A percentile compares a stretch with the other conserved stretches of the same genome.
These are phyloP conservation scores for Arctostaphylos glauca DNA, from an alignment of 148 eudicot species.

Conservation along the genomic window DNA sequence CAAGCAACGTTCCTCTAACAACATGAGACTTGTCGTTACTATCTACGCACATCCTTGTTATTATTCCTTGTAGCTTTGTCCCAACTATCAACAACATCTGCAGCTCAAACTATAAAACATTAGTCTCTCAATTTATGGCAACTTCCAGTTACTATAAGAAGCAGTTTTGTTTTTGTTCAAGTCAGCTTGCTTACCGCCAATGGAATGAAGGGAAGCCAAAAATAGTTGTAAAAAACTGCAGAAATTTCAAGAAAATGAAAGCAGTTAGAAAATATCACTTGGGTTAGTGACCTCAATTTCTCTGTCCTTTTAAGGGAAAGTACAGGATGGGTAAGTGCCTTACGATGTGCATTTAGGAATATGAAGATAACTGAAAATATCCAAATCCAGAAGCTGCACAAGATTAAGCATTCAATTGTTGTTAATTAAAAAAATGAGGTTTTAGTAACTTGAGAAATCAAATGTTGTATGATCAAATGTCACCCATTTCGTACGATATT, in stretches of 20 bases:
- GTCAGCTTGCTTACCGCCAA: slow-evolving; percentile 28
- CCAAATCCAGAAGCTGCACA: slow-evolving; percentile 44
- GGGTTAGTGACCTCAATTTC: background rate
- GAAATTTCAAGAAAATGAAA: background rate
- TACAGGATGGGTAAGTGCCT: background rate
- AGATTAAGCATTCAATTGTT: background rate
- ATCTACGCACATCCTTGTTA: slow-evolving; percentile 43
- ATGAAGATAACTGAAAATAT: slow-evolving; percentile 39
- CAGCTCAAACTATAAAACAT: background rate
- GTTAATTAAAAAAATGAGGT: background rate
- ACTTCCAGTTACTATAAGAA: background rate
- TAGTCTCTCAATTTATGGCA: background rate
- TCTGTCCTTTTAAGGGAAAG: background rate
- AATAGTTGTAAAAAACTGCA: slow-evolving; percentile 35
- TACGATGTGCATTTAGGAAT: slow-evolving; percentile 48
- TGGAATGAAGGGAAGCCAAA: slow-evolving; percentile 46
- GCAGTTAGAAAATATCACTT: background rate
- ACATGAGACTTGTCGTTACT: slow-evolving; percentile 30
- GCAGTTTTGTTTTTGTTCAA: background rate
- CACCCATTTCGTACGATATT: background rate
- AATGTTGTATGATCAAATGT: background rate
- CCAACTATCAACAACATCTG: slow-evolving; percentile 46
- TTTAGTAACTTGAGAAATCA: background rate
- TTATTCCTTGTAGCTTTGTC: slow-evolving; percentile 43
- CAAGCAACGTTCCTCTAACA: slow-evolving; percentile 34